phyloP scores from a whole-genome alignment of 2,329 filamentous ascomycete genomes.

The Exophiala spinifera region DNA sequence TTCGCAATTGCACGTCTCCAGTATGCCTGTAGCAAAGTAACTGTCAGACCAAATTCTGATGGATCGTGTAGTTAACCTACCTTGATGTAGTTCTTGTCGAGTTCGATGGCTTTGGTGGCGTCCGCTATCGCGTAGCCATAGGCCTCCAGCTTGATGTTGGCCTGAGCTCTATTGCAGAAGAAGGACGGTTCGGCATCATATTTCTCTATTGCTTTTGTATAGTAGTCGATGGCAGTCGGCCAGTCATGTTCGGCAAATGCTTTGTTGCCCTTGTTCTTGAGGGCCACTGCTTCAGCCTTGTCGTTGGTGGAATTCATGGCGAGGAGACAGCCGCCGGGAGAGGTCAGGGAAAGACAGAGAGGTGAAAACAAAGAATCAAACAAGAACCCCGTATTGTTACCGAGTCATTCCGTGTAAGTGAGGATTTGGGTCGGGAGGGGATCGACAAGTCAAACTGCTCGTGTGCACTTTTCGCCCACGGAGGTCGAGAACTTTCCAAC shows the following conservation, averaged over 20 bases:
- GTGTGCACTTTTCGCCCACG: constrained; percentile 7
- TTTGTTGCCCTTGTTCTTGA: constrained; percentile 94
- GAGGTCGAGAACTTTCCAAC: not conserved
- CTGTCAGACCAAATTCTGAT: constrained; percentile 3
- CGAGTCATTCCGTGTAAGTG: constrained; percentile 10
- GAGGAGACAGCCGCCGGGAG: not conserved
- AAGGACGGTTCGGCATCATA: constrained; percentile 83
- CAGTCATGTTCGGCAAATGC: constrained; percentile 88
- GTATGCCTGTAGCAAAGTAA: constrained; percentile 68
- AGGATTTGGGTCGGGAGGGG: not conserved
- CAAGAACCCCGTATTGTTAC: constrained; percentile 5
- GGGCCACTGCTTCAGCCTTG: constrained; percentile 68
- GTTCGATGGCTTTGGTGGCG: constrained; percentile 83
- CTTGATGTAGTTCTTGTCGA: constrained; percentile 87
- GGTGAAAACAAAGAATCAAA: not conserved
- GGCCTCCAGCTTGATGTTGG: constrained; percentile 90
- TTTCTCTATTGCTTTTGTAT: constrained; percentile 81
- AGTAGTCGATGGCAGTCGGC: constrained; percentile 74
- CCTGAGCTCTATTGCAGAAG: constrained; percentile 90
- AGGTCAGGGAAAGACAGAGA: not conserved
- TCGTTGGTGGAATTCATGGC: constrained; percentile 43
- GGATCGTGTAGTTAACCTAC: constrained; percentile 46
- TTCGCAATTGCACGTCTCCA: constrained; percentile 90
- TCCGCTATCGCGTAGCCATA: constrained; percentile 92
- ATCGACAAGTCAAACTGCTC: constrained; percentile 4